phyloP scores from a whole-genome alignment of 2,329 filamentous ascomycete species.

The Fusarium sp. region DNA sequence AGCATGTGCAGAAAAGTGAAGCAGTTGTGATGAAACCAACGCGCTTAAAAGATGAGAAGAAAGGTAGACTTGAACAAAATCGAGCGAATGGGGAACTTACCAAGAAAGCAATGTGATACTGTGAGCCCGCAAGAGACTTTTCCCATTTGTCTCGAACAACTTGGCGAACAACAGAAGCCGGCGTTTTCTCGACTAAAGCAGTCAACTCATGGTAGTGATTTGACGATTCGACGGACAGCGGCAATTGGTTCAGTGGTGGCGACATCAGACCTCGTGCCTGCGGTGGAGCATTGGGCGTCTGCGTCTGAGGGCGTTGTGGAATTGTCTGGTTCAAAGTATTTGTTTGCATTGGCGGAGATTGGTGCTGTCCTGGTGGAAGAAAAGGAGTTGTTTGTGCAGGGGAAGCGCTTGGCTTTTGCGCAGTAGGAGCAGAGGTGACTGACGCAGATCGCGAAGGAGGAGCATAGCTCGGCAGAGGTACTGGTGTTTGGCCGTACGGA shows the following conservation, averaged over 20 bases:
- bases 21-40: not conserved
- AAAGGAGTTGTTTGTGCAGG: constrained; percentile 7
- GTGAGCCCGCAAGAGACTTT: constrained; percentile 61
- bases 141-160: constrained; percentile 64
- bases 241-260: not conserved
- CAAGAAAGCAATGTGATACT: constrained; percentile 65
- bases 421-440: not conserved
- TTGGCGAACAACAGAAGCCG: constrained; percentile 60
- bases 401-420: not conserved
- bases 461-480: constrained; percentile 22
- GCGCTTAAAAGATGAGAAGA: not conserved
- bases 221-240: constrained; percentile 44
- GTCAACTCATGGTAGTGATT: constrained; percentile 41
- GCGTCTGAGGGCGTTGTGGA: constrained; percentile 7
- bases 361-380: constrained; percentile 8
- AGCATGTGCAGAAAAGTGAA: not conserved
- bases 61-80: not conserved
- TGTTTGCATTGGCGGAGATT: constrained; percentile 23
- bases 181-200: constrained; percentile 53
- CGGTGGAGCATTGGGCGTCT: not conserved
- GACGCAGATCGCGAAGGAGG: constrained; percentile 19
- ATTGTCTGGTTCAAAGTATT: not conserved
- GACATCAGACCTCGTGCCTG: constrained; percentile 2
- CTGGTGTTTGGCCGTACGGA: constrained; percentile 6
- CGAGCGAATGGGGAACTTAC: constrained; percentile 52